Conservation (phyloP, 2,329 filamentous ascomycete genomes). For the Cladophialophora exuberans region DNA sequence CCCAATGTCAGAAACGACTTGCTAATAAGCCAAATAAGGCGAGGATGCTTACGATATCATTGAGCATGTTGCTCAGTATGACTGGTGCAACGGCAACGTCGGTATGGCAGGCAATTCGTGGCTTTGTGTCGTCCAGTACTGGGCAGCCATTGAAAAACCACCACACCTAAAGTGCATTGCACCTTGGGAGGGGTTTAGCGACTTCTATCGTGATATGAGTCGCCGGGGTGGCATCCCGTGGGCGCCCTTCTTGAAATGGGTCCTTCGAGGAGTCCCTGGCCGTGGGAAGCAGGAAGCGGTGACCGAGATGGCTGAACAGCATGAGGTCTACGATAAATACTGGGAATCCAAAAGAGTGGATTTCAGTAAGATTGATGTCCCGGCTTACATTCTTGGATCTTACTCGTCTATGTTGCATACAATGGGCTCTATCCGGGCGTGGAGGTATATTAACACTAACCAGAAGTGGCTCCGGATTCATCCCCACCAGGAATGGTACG, state of each 20-base stretch:
- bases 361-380: constrained; percentile 36
- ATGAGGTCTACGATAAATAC: constrained; percentile 28
- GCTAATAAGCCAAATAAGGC: constrained; percentile 27
- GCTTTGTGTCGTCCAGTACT: constrained; percentile 49
- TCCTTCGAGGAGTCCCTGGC: constrained; percentile 20
- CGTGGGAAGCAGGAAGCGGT: constrained; percentile 17
- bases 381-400: constrained; percentile 42
- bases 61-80: constrained; percentile 45
- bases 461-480: constrained; percentile 51
- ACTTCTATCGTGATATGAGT: constrained; percentile 53
- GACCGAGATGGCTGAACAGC: constrained; percentile 4
- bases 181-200: constrained; percentile 53
- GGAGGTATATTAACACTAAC: constrained; percentile 40
- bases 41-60: constrained; percentile 53
- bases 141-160: constrained; percentile 47
- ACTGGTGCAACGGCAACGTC: constrained; percentile 51
- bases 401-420: constrained; percentile 34
- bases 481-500: constrained; percentile 51
- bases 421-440: constrained; percentile 44
- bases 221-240: constrained; percentile 44
- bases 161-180: constrained; percentile 50
- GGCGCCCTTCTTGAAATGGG: constrained; percentile 19
- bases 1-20: background rate
- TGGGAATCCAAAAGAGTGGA: constrained; percentile 34
- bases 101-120: constrained; percentile 51